Conservation (phyloP, 192 early-diverging fungal species). For the Podila epicladia region DNA sequence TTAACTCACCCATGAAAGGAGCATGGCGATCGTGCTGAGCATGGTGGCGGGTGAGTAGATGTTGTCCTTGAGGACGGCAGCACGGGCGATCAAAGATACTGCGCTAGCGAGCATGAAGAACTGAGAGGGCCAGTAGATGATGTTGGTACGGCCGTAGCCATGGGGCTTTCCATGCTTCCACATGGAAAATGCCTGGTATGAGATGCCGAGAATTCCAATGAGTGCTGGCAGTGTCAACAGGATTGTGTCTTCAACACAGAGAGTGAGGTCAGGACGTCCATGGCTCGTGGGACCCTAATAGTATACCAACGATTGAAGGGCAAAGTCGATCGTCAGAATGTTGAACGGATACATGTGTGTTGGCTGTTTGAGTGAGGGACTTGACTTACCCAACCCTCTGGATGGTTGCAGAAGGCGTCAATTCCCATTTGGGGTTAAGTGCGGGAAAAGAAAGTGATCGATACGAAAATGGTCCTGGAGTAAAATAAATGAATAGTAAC, state of each 20-base stretch:
- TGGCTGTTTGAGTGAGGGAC: neutral
- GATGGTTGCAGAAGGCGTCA: neutral
- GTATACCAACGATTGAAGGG: neutral
- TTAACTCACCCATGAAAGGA: constrained; percentile 9
- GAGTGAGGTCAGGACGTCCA: constrained; percentile 15
- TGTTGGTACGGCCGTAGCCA: constrained; percentile 21
- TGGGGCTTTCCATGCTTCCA: constrained; percentile 23
- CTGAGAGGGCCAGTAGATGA: constrained; percentile 46
- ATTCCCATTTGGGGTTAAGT: neutral
- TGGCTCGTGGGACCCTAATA: constrained; percentile 41
- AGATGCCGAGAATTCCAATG: constrained; percentile 15
- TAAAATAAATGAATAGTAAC: too few relatives aligned
- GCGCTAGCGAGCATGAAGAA: constrained; percentile 30
- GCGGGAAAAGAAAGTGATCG: neutral
- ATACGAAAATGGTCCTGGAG: too few relatives aligned
- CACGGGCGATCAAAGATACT: constrained; percentile 25
- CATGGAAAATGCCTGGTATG: constrained; percentile 5
- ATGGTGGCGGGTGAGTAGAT: constrained; percentile 30
- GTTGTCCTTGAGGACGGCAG: constrained; percentile 9
- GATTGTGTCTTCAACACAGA: constrained; percentile 43
- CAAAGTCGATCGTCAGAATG: too few relatives aligned
- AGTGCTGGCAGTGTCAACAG: constrained; percentile 24
- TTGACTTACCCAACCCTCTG: constrained; percentile 1
- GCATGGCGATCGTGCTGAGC: constrained; percentile 16
- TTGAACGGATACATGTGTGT: neutral